Evolutionary conservation across 2,329 filamentous ascomycete species (phyloP), one percentile per base, ranked within the genome.

Genomic region (Ophiostoma perfectum): DNA sequence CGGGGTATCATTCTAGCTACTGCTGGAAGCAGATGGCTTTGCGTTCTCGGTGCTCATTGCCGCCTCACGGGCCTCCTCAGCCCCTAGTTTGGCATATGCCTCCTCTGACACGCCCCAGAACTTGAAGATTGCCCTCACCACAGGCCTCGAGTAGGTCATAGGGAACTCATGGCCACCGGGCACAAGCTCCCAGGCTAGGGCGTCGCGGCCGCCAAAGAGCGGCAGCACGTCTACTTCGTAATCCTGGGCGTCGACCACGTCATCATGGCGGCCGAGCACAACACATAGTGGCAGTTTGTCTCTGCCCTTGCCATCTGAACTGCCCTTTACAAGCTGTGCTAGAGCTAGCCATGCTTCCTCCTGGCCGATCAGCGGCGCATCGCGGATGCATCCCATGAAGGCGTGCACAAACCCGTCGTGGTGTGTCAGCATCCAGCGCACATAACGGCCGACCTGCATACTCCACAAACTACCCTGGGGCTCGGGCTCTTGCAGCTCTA

Each of bases 151-250:
- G 69, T 83, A 80, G n/a, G 84, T 86, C 78, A 88, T 87, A 16
- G 86, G 84, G 72, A 88, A 88, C 71, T 89, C 86, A 73, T 89
- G 86, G 1, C 81, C 82, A 1, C 84, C 85, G 0, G 81, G 80
- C 1, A 88, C 77, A 11, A 84, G 74, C 45, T 77, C 80, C 81
- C 84, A 86, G 58, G 77, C 76, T 6, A 87, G 80, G 14, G 79
- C 79, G 0, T 80, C 78, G 65, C 77, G 41, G 6, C 83, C 58
- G 58, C 58, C 84, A 55, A 84, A 73, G 18, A 86, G 76, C 27
- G 82, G 81, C 68, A 85, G 75, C 3, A 79, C 84, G 60, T 86
- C 82, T 41, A 76, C 74, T 64, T 76, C 76, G 72, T 86, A 86
- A 65, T 83, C 80, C 2, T 77, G 76, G n/a, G 75, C 75, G 70